Evolutionary conservation across 495 filamentous ascomycete species (phyloP).

Genomic region (Pseudotulostoma volvatum): DNA sequence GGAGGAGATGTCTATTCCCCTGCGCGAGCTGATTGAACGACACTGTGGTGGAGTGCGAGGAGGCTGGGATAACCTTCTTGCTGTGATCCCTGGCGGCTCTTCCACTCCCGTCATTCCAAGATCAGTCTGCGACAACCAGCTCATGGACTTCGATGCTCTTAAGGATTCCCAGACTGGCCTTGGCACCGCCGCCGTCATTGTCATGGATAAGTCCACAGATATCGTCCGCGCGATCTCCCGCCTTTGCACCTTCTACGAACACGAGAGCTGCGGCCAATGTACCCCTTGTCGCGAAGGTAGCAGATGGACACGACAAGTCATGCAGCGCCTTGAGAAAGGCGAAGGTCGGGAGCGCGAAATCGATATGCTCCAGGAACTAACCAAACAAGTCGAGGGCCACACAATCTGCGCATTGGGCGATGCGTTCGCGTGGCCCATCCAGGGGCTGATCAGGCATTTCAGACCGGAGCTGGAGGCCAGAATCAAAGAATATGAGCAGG

Average conservation of each 20-base stretch:
- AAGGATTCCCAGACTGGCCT: slow-evolving; percentile 96
- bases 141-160: slow-evolving; percentile 98
- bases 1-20: slow-evolving; percentile 94
- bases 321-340: slow-evolving; percentile 86
- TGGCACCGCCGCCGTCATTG: slow-evolving; percentile 95
- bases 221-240: slow-evolving; percentile 86
- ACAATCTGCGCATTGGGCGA: slow-evolving; percentile 96
- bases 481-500: slow-evolving; percentile 54
- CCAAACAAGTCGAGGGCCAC: slow-evolving; percentile 97
- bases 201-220: slow-evolving; percentile 96
- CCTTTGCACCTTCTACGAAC: slow-evolving; percentile 90
- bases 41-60: slow-evolving; percentile 94
- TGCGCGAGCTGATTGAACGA: slow-evolving; percentile 88
- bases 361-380: slow-evolving; percentile 98
- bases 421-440: slow-evolving; percentile 96
- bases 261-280: slow-evolving; percentile 96
- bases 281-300: slow-evolving; percentile 93
- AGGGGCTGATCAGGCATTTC: slow-evolving; percentile 96
- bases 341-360: slow-evolving; percentile 80
- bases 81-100: slow-evolving; percentile 89
- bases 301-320: slow-evolving; percentile 98
- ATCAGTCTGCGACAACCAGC: slow-evolving; percentile 70
- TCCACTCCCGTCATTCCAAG: slow-evolving; percentile 92
- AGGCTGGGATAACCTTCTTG: slow-evolving; percentile 93
- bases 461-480: slow-evolving; percentile 83